A percentile compares a stretch with the other conserved stretches of the same genome.
phyloP scores from a whole-genome alignment of 371 early-diverging fungal species.

The Capillidium rhysosporum region DNA sequence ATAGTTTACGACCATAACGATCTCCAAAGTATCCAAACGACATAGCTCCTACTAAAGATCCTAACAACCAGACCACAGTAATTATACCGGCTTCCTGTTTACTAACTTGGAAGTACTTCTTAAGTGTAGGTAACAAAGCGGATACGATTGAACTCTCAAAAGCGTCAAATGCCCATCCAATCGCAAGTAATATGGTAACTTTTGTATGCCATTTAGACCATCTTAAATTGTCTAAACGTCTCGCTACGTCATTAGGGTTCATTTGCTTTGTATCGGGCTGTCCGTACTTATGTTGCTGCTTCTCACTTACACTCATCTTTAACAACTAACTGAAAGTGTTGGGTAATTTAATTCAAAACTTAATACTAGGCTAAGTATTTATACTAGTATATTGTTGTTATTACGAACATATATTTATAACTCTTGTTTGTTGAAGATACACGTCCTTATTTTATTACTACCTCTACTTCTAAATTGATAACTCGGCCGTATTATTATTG shows the following conservation, averaged over 20 bases:
- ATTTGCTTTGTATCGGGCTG: too few relatives aligned
- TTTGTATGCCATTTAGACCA: slow-evolving; percentile 4
- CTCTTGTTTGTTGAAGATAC: too few relatives aligned
- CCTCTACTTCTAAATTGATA: too few relatives aligned
- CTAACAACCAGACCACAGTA: slow-evolving; percentile 7
- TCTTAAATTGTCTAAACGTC: not conserved
- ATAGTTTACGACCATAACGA: slow-evolving; percentile 6
- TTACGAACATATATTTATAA: too few relatives aligned
- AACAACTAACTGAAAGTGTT: too few relatives aligned
- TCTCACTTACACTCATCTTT: too few relatives aligned
- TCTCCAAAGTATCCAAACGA: slow-evolving; percentile 7
- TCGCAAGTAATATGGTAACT: slow-evolving; percentile 5
- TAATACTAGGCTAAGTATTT: too few relatives aligned
- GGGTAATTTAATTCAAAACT: too few relatives aligned
- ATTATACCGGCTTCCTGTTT: slow-evolving; percentile 1
- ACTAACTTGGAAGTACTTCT: slow-evolving; percentile 2
- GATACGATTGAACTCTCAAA: slow-evolving; percentile 8
- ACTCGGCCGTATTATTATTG: too few relatives aligned
- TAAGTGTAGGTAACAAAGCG: slow-evolving; percentile 5
- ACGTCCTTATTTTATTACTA: too few relatives aligned
- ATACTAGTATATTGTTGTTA: too few relatives aligned
- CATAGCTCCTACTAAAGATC: slow-evolving; percentile 7
- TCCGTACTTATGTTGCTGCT: too few relatives aligned
- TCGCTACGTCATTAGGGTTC: not conserved
- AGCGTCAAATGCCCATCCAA: slow-evolving; percentile 10